Conservation (phyloP, 2,329 filamentous ascomycete genomes). For the Arthrobotrys conoides region DNA sequence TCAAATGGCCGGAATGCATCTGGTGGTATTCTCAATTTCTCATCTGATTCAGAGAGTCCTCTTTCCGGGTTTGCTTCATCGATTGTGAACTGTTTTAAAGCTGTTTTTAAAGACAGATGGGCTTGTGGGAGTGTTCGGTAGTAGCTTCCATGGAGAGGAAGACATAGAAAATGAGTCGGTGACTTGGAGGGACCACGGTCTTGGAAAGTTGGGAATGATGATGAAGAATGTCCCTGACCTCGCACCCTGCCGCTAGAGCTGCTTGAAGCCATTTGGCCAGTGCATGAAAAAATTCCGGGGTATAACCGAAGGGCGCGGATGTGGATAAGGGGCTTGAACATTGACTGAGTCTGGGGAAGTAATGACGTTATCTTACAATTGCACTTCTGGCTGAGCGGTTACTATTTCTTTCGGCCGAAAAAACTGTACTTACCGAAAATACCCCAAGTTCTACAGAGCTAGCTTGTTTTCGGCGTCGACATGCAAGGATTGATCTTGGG, state of each 20-base stretch:
- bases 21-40: slow-evolving; percentile 71
- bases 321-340: background rate
- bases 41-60: slow-evolving; percentile 65
- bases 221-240: background rate
- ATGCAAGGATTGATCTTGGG: background rate
- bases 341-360: background rate
- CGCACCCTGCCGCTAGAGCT: background rate
- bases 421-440: background rate
- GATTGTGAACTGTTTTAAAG: slow-evolving; percentile 74
- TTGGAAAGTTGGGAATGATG: slow-evolving; percentile 14
- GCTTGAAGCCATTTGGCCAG: slow-evolving; percentile 14
- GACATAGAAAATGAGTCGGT: slow-evolving; percentile 82
- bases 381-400: background rate
- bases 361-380: background rate
- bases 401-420: slow-evolving; percentile 11
- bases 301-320: background rate
- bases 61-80: slow-evolving; percentile 70
- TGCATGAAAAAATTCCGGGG: background rate
- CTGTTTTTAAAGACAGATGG: slow-evolving; percentile 64
- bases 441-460: background rate
- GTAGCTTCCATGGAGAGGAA: slow-evolving; percentile 76
- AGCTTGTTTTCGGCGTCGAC: background rate
- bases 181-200: slow-evolving; percentile 63
- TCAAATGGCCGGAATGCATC: slow-evolving; percentile 81
- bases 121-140: slow-evolving; percentile 73